These are phyloP conservation scores for Aspergillus fischeri DNA, from an alignment of 2,329 filamentous ascomycete genomes.

Conservation along the genomic window DNA sequence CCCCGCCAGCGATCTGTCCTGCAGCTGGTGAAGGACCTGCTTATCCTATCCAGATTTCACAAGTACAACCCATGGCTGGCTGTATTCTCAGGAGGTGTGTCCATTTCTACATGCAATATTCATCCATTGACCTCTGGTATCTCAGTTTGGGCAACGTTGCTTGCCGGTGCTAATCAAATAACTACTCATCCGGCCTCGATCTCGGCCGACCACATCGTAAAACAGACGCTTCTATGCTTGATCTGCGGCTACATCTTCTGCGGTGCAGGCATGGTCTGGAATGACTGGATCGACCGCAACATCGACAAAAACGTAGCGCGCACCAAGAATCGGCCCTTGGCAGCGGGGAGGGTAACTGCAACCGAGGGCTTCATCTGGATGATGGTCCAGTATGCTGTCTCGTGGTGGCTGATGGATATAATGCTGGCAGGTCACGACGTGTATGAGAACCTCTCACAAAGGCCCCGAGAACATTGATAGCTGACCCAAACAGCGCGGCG, in stretches of 20 bases:
- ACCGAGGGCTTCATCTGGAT: conserved; percentile 17
- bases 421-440: not conserved
- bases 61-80: conserved; percentile 5
- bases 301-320: conserved; percentile 25
- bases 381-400: conserved; percentile 2
- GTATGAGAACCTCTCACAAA: not conserved
- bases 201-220: conserved; percentile 11
- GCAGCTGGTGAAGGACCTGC: conserved; percentile 1
- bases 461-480: not conserved
- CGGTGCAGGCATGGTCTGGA: conserved; percentile 30
- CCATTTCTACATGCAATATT: not conserved
- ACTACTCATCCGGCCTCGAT: not conserved
- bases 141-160: conserved; percentile 3
- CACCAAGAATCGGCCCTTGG: conserved; percentile 26
- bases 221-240: conserved; percentile 19
- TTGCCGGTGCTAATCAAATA: conserved; percentile 1
- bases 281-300: conserved; percentile 27
- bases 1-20: not conserved
- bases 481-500: not conserved
- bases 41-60: conserved; percentile 5
- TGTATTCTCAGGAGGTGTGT: conserved; percentile 2
- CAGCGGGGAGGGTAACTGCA: conserved; percentile 19
- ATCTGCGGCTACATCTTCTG: conserved; percentile 22
- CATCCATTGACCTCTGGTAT: not conserved
- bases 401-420: not conserved